A percentile compares a stretch with the other conserved stretches of the same genome.
Evolutionary conservation across 352 stramenopile genomes (phyloP).

Genomic region (Stephanocyclus meneghinianus): DNA sequence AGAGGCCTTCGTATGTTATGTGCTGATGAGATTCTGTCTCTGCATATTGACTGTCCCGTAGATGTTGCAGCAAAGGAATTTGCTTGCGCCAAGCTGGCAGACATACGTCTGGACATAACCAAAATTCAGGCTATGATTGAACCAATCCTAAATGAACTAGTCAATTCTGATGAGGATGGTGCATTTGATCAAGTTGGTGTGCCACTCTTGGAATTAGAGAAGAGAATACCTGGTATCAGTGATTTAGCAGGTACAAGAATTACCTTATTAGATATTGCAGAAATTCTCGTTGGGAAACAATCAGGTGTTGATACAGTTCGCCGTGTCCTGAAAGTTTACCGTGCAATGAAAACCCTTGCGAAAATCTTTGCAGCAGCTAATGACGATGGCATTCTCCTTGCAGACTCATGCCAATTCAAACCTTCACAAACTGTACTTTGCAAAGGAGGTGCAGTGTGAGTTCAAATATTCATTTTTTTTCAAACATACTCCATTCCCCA

Average conservation of each 20-base stretch:
- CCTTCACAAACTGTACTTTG: neutral
- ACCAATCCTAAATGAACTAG: conserved; percentile 20
- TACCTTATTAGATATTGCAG: conserved; percentile 36
- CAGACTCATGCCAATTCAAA: conserved; percentile 36
- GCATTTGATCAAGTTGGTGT: conserved; percentile 34
- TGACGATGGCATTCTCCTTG: conserved; percentile 31
- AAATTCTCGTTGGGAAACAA: conserved; percentile 18
- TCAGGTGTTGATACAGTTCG: conserved; percentile 24
- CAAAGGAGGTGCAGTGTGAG: conserved; percentile 6
- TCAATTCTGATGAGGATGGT: conserved; percentile 15
- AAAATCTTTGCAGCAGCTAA: neutral
- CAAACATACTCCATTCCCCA: neutral
- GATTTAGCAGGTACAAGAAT: conserved; percentile 32
- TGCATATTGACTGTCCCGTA: conserved; percentile 18
- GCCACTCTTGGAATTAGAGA: conserved; percentile 13
- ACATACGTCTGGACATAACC: conserved; percentile 26
- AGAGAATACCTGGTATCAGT: conserved; percentile 22
- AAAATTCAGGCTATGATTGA: conserved; percentile 24
- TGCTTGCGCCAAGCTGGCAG: conserved; percentile 21
- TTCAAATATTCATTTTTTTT: neutral
- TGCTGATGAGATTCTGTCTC: neutral
- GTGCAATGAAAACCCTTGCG: conserved; percentile 13
- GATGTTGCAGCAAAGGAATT: conserved; percentile 18
- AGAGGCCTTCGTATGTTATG: conserved; percentile 7
- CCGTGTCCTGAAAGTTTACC: conserved; percentile 31